Evolutionary conservation across 768 basidiomycete species (phyloP), one percentile per base, ranked within the genome.

Genomic region (Amanita rubescens): DNA sequence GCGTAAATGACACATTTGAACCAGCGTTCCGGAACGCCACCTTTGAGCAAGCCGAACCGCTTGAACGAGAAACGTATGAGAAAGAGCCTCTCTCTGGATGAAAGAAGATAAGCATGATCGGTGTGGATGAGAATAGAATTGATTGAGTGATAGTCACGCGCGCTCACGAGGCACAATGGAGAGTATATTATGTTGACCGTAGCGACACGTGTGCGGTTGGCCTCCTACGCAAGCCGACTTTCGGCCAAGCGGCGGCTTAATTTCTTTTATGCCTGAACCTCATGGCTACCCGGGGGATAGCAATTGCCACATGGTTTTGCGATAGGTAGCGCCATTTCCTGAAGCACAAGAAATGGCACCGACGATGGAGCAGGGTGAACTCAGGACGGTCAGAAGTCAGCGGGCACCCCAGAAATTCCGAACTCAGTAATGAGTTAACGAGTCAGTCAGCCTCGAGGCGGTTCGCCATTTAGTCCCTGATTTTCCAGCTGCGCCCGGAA

Each of bases 371-470:
- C 7, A 39, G 35, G 17, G 41, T 4, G 15, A n/a, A 25, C 8
- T 19, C 24, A 37, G 17, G 22, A 20, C 5, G 1, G 27, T 15
- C 19, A 25, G 10, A 20, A 47, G 30, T 35, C 17, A 20, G 39
- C n/a, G 14, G 27, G 37, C 27, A 51, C 49, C 49, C 49, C 49
- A 51, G 49, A 51, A 51, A 39, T 33, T 46, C 6, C 22, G 7
- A 20, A 20, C n/a, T 6, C 20, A 20, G 20, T 34, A 5, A 20
- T 19, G 5, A 17, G 45, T n/a, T n/a, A n/a, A n/a, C 22, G 15
- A 24, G 27, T n/a, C n/a, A n/a, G n/a, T n/a, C n/a, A 27, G 42
- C 42, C 42, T 43, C 42, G 22, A 43, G 42, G 42, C 42, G 17
- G 19, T 15, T 15, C 42, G 19, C 17, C 17, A 20, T 14, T 15